A percentile compares a stretch with the other conserved stretches of the same genome.
Evolutionary conservation across 2,329 filamentous ascomycete species (phyloP).

Genomic region (Orbilia quercus): DNA sequence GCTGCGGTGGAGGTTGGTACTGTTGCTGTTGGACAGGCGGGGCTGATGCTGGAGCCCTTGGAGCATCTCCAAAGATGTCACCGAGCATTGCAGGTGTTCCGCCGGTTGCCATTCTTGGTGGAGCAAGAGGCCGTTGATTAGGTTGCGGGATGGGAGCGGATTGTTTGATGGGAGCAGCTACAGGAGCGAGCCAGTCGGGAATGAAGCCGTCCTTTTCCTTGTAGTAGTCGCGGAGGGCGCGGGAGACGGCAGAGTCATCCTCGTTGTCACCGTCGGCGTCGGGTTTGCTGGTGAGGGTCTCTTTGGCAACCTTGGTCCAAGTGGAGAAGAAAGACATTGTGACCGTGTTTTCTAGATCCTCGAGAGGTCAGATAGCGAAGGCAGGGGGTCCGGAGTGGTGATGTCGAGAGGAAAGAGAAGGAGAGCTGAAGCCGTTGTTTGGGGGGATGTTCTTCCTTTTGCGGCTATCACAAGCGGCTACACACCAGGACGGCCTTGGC

Average conservation of each 20-base stretch:
- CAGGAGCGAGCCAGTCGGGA: conserved; percentile 47
- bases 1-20: conserved; percentile 35
- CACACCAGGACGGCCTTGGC: conserved; percentile 42
- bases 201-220: conserved; percentile 54
- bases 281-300: conserved; percentile 26
- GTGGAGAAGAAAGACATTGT: conserved; percentile 39
- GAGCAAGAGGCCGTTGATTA: conserved; percentile 9
- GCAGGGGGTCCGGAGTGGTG: neutral
- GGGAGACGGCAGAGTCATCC: conserved; percentile 52
- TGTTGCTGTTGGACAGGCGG: conserved; percentile 44
- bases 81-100: conserved; percentile 28
- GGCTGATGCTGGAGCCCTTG: conserved; percentile 12
- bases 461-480: conserved; percentile 46
- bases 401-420: conserved; percentile 12
- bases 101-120: conserved; percentile 27
- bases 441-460: conserved; percentile 20
- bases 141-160: neutral
- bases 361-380: conserved; percentile 2
- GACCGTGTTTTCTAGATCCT: neutral
- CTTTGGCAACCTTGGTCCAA: conserved; percentile 43
- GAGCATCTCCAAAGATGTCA: conserved; percentile 49
- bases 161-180: conserved; percentile 9
- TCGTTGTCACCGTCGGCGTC: conserved; percentile 50
- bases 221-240: conserved; percentile 53
- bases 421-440: conserved; percentile 14